A percentile compares a stretch with the other conserved stretches of the same genome.
Evolutionary conservation across 2,329 filamentous ascomycete genomes (phyloP).

Genomic region (Fusarium brachygibbosum): DNA sequence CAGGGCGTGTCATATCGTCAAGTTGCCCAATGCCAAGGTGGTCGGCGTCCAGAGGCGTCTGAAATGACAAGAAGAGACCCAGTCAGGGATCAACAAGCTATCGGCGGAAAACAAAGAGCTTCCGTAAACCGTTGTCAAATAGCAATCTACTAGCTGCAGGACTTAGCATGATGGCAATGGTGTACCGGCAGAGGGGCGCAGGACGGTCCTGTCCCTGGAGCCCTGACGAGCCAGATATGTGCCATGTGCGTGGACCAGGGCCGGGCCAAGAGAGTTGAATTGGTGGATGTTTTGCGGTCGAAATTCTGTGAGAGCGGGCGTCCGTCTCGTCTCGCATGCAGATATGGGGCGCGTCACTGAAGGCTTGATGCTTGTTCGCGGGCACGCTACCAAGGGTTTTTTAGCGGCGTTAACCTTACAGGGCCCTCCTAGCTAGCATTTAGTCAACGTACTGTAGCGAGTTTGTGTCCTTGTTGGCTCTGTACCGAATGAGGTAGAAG

Average conservation of each 20-base stretch:
- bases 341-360: conserved; percentile 46
- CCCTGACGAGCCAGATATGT: conserved; percentile 35
- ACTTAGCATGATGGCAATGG: conserved; percentile 34
- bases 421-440: conserved; percentile 27
- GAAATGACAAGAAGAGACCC: conserved; percentile 37
- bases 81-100: conserved; percentile 50
- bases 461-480: conserved; percentile 2
- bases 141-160: conserved; percentile 45
- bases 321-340: conserved; percentile 45
- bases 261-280: conserved; percentile 38
- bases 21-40: conserved; percentile 47
- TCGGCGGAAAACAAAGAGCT: conserved; percentile 43
- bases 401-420: conserved; percentile 21
- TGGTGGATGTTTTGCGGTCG: conserved; percentile 38
- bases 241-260: conserved; percentile 47
- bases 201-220: conserved; percentile 21
- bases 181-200: conserved; percentile 30
- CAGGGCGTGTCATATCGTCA: conserved; percentile 47
- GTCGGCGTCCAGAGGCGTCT: conserved; percentile 35
- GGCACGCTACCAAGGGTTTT: conserved; percentile 43
- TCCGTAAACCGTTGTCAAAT: conserved; percentile 45
- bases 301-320: conserved; percentile 45
- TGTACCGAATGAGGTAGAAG: background rate
- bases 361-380: conserved; percentile 39
- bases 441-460: conserved; percentile 24